Conservation (phyloP, 305 asterid species). For the Fraxinus floribunda region DNA sequence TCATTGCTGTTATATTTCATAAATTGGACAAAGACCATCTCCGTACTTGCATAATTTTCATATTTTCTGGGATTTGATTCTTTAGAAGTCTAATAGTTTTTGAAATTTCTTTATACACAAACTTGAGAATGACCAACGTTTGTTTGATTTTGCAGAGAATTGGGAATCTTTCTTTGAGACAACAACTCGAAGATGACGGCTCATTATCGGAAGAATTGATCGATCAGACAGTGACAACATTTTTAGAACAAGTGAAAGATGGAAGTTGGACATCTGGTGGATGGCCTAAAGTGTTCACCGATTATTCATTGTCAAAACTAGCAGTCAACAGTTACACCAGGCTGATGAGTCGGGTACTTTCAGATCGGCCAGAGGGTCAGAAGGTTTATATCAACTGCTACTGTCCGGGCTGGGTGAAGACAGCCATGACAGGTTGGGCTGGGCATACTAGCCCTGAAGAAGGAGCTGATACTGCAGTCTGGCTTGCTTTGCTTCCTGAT, state of each 20-base stretch:
- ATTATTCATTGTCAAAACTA: constrained; percentile 80
- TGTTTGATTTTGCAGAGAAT: constrained; percentile 52
- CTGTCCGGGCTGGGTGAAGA: constrained; percentile 96
- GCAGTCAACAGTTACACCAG: constrained; percentile 71
- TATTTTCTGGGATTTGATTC: background rate
- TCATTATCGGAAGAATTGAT: constrained; percentile 67
- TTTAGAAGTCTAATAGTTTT: background rate
- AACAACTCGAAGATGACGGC: constrained; percentile 53
- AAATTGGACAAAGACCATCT: background rate
- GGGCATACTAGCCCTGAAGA: constrained; percentile 76
- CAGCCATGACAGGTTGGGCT: constrained; percentile 92
- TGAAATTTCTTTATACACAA: background rate
- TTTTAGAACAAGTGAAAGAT: constrained; percentile 66
- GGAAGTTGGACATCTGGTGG: constrained; percentile 74
- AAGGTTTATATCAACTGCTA: constrained; percentile 74
- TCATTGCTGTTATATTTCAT: background rate
- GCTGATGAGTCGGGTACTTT: constrained; percentile 46
- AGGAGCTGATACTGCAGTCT: constrained; percentile 90
- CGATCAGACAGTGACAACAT: constrained; percentile 46
- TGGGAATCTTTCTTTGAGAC: constrained; percentile 56
- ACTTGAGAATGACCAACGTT: constrained; percentile 5
- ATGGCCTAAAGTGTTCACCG: constrained; percentile 85
- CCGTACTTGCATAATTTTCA: background rate
- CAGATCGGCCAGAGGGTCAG: constrained; percentile 54
- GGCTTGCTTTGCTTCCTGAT: constrained; percentile 78